A percentile compares a stretch with the other conserved stretches of the same genome.
Evolutionary conservation across 1,284 basidiomycete genomes (phyloP).

Genomic region (Leucoagaricus sp.): DNA sequence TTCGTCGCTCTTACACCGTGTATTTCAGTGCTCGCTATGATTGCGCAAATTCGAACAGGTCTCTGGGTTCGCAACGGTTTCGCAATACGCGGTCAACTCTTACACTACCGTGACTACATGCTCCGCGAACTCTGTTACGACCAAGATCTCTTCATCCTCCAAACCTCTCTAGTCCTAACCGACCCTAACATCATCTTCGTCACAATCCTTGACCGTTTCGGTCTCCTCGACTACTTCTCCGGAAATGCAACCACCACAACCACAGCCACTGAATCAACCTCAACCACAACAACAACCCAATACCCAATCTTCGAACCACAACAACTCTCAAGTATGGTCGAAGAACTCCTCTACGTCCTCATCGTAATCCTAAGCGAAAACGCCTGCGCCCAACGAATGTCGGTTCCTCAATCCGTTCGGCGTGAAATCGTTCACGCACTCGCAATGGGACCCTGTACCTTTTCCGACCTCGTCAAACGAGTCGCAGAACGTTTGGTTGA

Average conservation of each 20-base stretch:
- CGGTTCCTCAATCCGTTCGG: constrained; percentile 68
- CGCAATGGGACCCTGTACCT: constrained; percentile 85
- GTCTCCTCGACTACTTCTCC: constrained; percentile 79
- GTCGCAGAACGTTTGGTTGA: constrained; percentile 91
- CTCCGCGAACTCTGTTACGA: constrained; percentile 96
- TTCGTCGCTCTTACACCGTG: constrained; percentile 11
- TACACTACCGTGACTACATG: constrained; percentile 96
- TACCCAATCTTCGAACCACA: constrained; percentile 63
- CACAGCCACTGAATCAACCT: too few species aligned
- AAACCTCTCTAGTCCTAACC: constrained; percentile 79
- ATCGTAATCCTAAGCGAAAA: constrained; percentile 89
- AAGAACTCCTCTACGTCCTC: constrained; percentile 89
- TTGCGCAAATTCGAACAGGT: constrained; percentile 93
- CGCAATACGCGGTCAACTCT: constrained; percentile 92
- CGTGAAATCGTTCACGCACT: constrained; percentile 92
- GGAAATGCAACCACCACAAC: constrained; percentile 56
- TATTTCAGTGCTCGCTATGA: constrained; percentile 74
- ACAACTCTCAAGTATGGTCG: constrained; percentile 68
- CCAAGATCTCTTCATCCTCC: constrained; percentile 93
- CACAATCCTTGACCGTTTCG: constrained; percentile 90
- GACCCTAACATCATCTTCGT: constrained; percentile 84
- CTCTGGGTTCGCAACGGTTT: constrained; percentile 99
- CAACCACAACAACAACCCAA: too few species aligned
- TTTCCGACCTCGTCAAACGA: constrained; percentile 90
- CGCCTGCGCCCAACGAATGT: constrained; percentile 73